Conservation (phyloP, 352 stramenopile species). For the Thraustochytrium sp. region DNA sequence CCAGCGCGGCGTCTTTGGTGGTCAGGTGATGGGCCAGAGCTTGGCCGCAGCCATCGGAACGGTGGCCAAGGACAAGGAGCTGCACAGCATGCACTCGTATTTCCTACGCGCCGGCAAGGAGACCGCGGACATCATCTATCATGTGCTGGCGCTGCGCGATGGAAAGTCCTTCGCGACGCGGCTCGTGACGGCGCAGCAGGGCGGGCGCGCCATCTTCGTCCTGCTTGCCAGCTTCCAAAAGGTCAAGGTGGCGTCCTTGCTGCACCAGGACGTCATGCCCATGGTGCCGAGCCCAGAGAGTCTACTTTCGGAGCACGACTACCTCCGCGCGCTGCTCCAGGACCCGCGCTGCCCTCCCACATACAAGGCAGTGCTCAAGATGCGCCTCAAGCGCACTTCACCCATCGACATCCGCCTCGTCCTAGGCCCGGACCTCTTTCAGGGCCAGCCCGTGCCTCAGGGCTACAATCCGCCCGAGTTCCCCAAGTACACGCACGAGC, state of each 20-base stretch:
- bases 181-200: conserved; percentile 34
- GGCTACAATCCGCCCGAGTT: background rate
- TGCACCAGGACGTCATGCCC: conserved; percentile 45
- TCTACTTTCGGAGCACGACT: background rate
- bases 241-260: background rate
- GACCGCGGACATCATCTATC: conserved; percentile 42
- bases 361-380: conserved; percentile 38
- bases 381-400: background rate
- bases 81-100: conserved; percentile 45
- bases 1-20: conserved; percentile 29
- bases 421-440: conserved; percentile 18
- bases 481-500: conserved; percentile 37
- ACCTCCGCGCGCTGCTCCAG: background rate
- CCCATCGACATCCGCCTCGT: conserved; percentile 23
- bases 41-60: background rate
- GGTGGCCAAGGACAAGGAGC: conserved; percentile 10
- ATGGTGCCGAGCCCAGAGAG: conserved; percentile 40
- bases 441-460: background rate
- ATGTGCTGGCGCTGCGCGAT: conserved; percentile 4
- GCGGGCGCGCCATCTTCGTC: conserved; percentile 33
- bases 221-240: conserved; percentile 43
- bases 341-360: conserved; percentile 13
- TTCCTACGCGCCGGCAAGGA: conserved; percentile 39
- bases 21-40: conserved; percentile 39
- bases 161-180: conserved; percentile 34